Evolutionary conservation across 2,329 filamentous ascomycete genomes (phyloP).

Genomic region (Penicillium sp.): DNA sequence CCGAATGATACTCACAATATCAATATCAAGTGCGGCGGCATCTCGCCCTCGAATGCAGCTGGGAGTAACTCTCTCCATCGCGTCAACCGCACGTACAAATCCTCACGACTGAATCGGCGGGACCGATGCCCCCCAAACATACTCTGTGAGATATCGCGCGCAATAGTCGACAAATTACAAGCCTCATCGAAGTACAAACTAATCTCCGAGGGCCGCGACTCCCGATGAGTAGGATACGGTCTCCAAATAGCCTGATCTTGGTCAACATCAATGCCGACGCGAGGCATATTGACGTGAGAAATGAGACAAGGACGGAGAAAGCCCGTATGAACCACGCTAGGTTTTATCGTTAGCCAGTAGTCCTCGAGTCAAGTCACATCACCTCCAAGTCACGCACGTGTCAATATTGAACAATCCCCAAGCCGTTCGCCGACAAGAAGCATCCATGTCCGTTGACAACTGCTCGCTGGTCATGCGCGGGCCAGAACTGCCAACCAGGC

Average conservation of each 20-base stretch:
- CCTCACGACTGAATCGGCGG: conserved; percentile 29
- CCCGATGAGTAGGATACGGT: conserved; percentile 39
- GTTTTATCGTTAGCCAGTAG: not conserved
- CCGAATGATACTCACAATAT: too few species aligned
- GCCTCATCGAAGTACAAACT: conserved; percentile 40
- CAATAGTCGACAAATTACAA: conserved; percentile 40
- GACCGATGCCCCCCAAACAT: conserved; percentile 33
- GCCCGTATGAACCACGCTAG: conserved; percentile 39
- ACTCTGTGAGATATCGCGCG: conserved; percentile 39
- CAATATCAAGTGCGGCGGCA: conserved; percentile 40
- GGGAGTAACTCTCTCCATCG: conserved; percentile 38
- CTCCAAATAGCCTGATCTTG: conserved; percentile 32
- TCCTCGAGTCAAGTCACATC: not conserved
- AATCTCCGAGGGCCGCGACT: conserved; percentile 30
- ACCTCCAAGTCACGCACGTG: conserved; percentile 38
- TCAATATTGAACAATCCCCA: conserved; percentile 46
- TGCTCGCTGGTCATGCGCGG: conserved; percentile 25
- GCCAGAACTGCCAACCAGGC: conserved; percentile 34
- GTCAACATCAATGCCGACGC: conserved; percentile 14
- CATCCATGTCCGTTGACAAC: conserved; percentile 35
- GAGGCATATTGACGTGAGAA: conserved; percentile 38
- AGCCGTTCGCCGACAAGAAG: conserved; percentile 36
- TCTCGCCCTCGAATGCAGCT: conserved; percentile 30
- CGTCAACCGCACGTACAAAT: conserved; percentile 34
- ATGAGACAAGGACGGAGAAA: conserved; percentile 42